Percentiles rank a stretch among this genome's conserved stretches.
Evolutionary conservation across 176 grass and related monocot species (phyloP).

Genomic region (Rhipidocladum racemiflorum): DNA sequence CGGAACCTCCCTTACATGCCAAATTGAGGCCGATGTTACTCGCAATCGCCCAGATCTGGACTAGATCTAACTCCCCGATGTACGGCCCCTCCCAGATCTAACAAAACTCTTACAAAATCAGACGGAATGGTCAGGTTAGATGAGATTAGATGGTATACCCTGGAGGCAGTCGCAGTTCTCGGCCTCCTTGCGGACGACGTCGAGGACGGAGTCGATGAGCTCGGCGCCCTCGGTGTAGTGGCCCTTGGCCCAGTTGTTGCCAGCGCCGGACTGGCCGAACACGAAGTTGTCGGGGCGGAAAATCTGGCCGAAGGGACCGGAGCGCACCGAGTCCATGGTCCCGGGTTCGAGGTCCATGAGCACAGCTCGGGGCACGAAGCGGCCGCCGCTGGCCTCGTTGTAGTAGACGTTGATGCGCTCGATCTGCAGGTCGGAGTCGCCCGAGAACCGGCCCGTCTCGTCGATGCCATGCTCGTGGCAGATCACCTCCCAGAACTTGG

Average conservation of each 20-base stretch:
- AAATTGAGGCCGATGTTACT: neutral
- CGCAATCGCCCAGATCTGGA: neutral
- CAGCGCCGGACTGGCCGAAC: slow-evolving; percentile 89
- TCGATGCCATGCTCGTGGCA: slow-evolving; percentile 98
- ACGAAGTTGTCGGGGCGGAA: slow-evolving; percentile 98
- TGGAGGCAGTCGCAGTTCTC: slow-evolving; percentile 97
- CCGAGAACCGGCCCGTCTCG: slow-evolving; percentile 64
- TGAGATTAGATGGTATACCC: slow-evolving; percentile 26
- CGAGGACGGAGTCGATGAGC: slow-evolving; percentile 89
- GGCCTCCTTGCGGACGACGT: slow-evolving; percentile 96
- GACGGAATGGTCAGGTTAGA: neutral
- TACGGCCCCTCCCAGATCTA: neutral
- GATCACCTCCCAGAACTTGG: slow-evolving; percentile 99
- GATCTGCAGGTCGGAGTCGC: slow-evolving; percentile 76
- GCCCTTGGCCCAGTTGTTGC: slow-evolving; percentile 93
- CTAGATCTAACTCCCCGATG: neutral
- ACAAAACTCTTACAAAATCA: neutral
- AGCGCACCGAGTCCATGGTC: slow-evolving; percentile 82
- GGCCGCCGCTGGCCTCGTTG: slow-evolving; percentile 80
- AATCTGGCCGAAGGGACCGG: slow-evolving; percentile 77
- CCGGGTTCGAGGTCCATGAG: slow-evolving; percentile 96
- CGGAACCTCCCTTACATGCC: neutral
- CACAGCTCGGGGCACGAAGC: slow-evolving; percentile 80
- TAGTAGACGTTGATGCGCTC: slow-evolving; percentile 99
- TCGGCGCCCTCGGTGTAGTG: slow-evolving; percentile 98